phyloP scores from a whole-genome alignment of 1,139 yeast genomes.

The Tardiomyces blankii region DNA sequence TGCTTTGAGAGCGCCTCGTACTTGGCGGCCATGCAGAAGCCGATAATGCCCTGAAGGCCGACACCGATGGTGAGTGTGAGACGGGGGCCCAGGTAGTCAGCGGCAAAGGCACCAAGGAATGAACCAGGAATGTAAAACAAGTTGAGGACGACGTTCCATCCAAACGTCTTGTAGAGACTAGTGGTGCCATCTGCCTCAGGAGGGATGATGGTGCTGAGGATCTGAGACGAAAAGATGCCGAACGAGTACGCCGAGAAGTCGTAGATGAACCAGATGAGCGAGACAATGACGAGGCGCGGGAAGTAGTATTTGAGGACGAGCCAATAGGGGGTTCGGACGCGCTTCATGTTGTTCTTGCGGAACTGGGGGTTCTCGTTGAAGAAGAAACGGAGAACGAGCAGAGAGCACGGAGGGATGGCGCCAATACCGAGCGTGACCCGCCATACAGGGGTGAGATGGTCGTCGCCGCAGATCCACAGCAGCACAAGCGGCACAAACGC shows the following conservation, averaged over 20 bases:
- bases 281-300: slow-evolving; percentile 61
- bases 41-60: slow-evolving; percentile 60
- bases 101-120: slow-evolving; percentile 63
- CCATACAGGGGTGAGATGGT: slow-evolving; percentile 79
- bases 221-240: slow-evolving; percentile 68
- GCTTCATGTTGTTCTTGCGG: slow-evolving; percentile 57
- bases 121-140: slow-evolving; percentile 87
- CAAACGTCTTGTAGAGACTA: slow-evolving; percentile 58
- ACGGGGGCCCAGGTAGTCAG: slow-evolving; percentile 90
- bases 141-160: slow-evolving; percentile 87
- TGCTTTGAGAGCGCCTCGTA: slow-evolving; percentile 45
- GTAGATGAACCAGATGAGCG: slow-evolving; percentile 82
- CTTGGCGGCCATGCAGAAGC: slow-evolving; percentile 76
- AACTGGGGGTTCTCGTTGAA: slow-evolving; percentile 66
- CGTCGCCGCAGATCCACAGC: slow-evolving; percentile 64
- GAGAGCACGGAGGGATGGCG: slow-evolving; percentile 74
- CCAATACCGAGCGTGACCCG: slow-evolving; percentile 86
- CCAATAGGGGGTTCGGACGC: slow-evolving; percentile 53
- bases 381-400: slow-evolving; percentile 66
- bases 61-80: slow-evolving; percentile 63
- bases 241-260: slow-evolving; percentile 84
- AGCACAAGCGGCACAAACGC: slow-evolving; percentile 81
- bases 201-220: slow-evolving; percentile 43
- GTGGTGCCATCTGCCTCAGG: slow-evolving; percentile 37
- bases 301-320: slow-evolving; percentile 71